Evolutionary conservation across 1,284 basidiomycete species (phyloP).

Genomic region (Phellopilus nigrolimitatus): DNA sequence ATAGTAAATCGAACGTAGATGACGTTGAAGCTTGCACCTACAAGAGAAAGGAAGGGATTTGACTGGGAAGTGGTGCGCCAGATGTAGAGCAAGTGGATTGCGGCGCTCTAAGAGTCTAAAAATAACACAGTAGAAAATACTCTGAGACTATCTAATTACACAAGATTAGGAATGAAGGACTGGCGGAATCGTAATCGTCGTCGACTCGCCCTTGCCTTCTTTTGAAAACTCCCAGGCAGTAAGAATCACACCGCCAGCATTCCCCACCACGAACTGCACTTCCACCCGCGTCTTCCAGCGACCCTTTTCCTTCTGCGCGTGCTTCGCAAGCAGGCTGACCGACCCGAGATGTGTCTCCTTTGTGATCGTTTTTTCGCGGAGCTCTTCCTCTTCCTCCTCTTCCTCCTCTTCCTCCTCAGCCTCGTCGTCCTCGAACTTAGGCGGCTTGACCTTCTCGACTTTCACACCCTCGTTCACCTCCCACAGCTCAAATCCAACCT

Average conservation of each 20-base stretch:
- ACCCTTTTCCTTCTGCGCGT: constrained; percentile 43
- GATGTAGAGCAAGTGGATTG: background rate
- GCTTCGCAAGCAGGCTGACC: constrained; percentile 30
- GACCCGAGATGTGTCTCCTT: constrained; percentile 59
- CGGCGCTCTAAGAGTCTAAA: background rate
- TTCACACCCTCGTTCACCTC: constrained; percentile 82
- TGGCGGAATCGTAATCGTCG: constrained; percentile 21
- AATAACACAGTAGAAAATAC: background rate
- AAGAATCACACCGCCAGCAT: constrained; percentile 48
- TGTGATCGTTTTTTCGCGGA: constrained; percentile 49
- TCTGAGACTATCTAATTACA: background rate
- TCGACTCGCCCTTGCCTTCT: constrained; percentile 32
- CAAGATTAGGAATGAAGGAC: constrained; percentile 2
- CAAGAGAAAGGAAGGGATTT: no score
- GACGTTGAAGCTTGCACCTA: no score
- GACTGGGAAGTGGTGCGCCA: no score
- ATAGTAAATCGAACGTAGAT: no score
- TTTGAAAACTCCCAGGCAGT: constrained; percentile 44
- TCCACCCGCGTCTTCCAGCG: constrained; percentile 53
- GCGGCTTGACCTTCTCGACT: constrained; percentile 59
- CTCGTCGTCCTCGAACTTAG: constrained; percentile 45
- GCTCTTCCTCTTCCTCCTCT: constrained; percentile 38
- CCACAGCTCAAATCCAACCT: constrained; percentile 79
- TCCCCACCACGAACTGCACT: constrained; percentile 57
- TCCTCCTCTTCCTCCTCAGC: constrained; percentile 56